Evolutionary conservation across 78 protist species (phyloP).

Genomic region (Salpingoeca rosetta): DNA sequence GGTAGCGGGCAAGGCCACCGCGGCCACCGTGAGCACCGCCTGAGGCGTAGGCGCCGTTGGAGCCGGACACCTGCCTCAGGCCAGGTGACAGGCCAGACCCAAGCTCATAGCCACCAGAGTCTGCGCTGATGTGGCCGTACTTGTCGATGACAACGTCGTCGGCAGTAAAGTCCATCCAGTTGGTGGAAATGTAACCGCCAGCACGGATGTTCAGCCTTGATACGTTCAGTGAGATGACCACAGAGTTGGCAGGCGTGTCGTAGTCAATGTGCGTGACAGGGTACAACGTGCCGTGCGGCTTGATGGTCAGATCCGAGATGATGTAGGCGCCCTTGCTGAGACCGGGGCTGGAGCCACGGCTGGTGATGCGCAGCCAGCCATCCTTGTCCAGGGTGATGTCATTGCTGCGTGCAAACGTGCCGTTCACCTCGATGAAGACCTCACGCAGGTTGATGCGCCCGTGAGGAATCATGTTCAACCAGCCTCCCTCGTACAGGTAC

Average conservation of each 20-base stretch:
- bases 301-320: neutral
- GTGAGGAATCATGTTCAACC: neutral
- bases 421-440: neutral
- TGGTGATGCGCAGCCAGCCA: neutral
- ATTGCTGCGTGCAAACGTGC: neutral
- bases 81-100: neutral
- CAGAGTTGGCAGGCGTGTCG: neutral
- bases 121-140: neutral
- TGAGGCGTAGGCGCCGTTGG: neutral
- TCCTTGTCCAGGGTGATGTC: neutral
- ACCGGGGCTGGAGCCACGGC: neutral
- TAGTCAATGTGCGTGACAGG: neutral
- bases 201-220: too few species aligned
- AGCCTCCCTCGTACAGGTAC: neutral
- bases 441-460: neutral
- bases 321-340: neutral
- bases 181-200: neutral
- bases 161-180: neutral
- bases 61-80: neutral
- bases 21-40: neutral
- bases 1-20: neutral
- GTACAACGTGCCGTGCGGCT: neutral
- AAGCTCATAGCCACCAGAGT: neutral
- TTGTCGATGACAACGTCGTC: neutral
- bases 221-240: too few species aligned